Percentiles rank a stretch among this genome's conserved stretches.
These are phyloP conservation scores for Suillus placidus DNA, from an alignment of 768 basidiomycete species.

Conservation along the genomic window DNA sequence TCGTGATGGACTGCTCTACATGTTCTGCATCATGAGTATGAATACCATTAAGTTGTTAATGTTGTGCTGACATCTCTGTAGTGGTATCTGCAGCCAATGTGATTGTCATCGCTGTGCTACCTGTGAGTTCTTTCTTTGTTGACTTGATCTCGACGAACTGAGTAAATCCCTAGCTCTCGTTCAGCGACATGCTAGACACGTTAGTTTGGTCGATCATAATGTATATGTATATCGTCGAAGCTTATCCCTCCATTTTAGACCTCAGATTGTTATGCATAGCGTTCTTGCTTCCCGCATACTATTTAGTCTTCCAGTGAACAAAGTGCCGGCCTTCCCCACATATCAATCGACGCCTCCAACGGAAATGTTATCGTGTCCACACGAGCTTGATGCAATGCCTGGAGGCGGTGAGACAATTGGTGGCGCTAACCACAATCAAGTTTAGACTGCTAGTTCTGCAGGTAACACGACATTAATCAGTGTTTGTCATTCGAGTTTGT, in stretches of 20 bases:
- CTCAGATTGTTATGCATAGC: constrained; percentile 7
- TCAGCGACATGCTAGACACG: neutral
- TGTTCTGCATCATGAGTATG: neutral
- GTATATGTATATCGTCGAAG: neutral
- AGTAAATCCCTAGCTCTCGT: neutral
- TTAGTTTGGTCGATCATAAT: neutral
- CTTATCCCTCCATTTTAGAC: neutral
- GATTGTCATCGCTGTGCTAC: neutral
- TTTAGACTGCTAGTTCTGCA: neutral
- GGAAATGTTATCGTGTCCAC: neutral
- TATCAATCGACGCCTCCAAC: neutral
- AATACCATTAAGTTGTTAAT: neutral
- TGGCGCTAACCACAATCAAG: neutral
- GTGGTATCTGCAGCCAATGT: constrained; percentile 1
- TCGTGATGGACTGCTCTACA: constrained; percentile 8
- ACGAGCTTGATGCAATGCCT: neutral
- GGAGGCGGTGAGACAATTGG: neutral
- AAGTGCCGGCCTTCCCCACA: neutral
- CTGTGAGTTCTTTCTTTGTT: neutral
- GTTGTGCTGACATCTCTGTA: neutral
- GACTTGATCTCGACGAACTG: neutral
- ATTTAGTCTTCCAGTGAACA: constrained; percentile 5
- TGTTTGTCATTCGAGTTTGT: neutral
- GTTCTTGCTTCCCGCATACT: constrained; percentile 12
- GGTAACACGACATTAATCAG: neutral